Evolutionary conservation across 306 rosid species (phyloP).

Genomic region (Pterocarpus santalinus): DNA sequence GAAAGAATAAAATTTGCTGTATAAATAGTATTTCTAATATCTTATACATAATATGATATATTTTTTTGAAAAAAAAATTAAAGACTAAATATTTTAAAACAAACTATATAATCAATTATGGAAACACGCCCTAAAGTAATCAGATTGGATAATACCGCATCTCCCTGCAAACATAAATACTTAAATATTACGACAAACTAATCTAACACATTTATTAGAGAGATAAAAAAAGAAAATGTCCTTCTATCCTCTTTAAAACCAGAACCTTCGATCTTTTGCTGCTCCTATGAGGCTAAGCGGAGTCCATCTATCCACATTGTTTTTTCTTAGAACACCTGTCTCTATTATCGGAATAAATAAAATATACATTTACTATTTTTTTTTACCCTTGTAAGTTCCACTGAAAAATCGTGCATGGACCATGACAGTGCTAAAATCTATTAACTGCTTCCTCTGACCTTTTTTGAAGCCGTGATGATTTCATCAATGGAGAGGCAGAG

Average conservation of each 20-base stretch:
- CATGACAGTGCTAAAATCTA: constrained; percentile 2
- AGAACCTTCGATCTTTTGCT: constrained; percentile 4
- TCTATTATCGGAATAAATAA: neutral
- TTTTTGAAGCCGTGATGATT: neutral
- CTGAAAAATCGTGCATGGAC: constrained; percentile 42
- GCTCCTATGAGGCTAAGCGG: neutral
- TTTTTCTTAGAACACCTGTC: neutral
- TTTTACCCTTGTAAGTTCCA: neutral
- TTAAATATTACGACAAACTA: neutral
- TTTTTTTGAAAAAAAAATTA: too few relatives aligned
- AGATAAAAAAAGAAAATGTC: neutral
- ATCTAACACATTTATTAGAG: neutral
- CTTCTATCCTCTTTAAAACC: neutral
- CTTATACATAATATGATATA: too few relatives aligned
- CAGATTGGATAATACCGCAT: neutral
- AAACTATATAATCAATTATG: neutral
- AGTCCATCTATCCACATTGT: neutral
- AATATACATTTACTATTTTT: neutral
- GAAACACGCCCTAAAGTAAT: neutral
- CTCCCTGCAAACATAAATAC: neutral
- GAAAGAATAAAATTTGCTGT: neutral
- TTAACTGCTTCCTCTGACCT: constrained; percentile 40
- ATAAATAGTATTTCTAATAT: too few relatives aligned
- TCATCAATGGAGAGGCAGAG: constrained; percentile 78
- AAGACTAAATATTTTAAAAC: neutral